These are phyloP conservation scores for Aspergillus fructus DNA, from an alignment of 2,329 filamentous ascomycete genomes.

Conservation along the genomic window DNA sequence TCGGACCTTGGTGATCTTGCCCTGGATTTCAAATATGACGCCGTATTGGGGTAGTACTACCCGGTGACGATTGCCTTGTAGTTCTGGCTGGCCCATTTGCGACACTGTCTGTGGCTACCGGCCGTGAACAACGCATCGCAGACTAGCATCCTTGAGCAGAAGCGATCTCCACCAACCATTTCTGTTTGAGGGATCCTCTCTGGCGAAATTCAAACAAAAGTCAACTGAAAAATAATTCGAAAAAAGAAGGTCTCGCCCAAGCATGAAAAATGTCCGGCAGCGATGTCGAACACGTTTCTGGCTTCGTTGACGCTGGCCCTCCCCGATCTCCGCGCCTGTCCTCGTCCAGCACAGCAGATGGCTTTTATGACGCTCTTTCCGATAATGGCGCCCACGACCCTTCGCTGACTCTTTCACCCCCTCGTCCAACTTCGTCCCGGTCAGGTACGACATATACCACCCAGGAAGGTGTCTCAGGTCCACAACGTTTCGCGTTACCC, in stretches of 20 bases:
- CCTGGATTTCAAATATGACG: conserved; percentile 35
- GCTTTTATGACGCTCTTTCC: conserved; percentile 24
- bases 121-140: conserved; percentile 41
- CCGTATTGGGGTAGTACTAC: conserved; percentile 36
- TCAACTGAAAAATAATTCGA: conserved; percentile 5
- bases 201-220: conserved; percentile 6
- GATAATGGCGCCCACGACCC: conserved; percentile 25
- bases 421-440: conserved; percentile 14
- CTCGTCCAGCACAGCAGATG: conserved; percentile 24
- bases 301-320: conserved; percentile 31
- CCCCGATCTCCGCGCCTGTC: conserved; percentile 33
- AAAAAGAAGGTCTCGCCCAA: conserved; percentile 24
- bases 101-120: conserved; percentile 36
- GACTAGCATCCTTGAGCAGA: conserved; percentile 28
- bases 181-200: conserved; percentile 15
- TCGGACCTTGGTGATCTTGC: conserved; percentile 17
- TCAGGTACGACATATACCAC: conserved; percentile 22
- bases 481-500: conserved; percentile 20
- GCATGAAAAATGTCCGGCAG: conserved; percentile 46
- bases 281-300: conserved; percentile 42
- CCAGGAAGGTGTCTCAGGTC: conserved; percentile 21
- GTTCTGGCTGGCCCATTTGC: conserved; percentile 36
- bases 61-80: conserved; percentile 39
- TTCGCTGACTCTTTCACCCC: conserved; percentile 27
- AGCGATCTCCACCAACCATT: conserved; percentile 31